A percentile compares a stretch with the other conserved stretches of the same genome.
These are phyloP conservation scores for Catenaria anguillulae DNA, from an alignment of 371 early-diverging fungal species.

Conservation along the genomic window DNA sequence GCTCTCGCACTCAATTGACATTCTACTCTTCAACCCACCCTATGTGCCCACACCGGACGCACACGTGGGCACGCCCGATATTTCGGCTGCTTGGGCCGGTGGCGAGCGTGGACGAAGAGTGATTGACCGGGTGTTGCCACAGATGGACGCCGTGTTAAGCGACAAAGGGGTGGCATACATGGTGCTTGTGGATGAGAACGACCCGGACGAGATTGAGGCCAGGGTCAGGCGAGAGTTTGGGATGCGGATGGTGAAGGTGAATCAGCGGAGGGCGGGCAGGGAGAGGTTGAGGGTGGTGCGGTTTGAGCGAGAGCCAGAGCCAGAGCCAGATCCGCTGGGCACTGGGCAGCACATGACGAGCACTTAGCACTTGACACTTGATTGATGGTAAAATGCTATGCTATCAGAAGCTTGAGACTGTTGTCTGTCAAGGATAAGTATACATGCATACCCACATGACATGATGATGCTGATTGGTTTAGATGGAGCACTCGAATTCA, in stretches of 20 bases:
- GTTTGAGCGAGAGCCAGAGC: too few species aligned
- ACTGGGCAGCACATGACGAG: too few species aligned
- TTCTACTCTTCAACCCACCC: conserved; percentile 86
- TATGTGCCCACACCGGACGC: conserved; percentile 58
- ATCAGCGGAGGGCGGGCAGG: conserved; percentile 17
- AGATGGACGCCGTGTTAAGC: conserved; percentile 45
- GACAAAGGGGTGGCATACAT: conserved; percentile 66
- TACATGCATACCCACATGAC: too few species aligned
- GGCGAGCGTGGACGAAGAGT: conserved; percentile 84
- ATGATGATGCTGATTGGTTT: too few species aligned
- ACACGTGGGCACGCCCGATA: conserved; percentile 33
- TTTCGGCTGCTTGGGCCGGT: conserved; percentile 87
- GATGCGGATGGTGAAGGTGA: conserved; percentile 15
- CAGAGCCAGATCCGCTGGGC: too few species aligned
- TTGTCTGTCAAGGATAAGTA: too few species aligned
- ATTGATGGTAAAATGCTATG: too few species aligned
- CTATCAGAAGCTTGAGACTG: too few species aligned
- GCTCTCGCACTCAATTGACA: conserved; percentile 42
- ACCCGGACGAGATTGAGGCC: conserved; percentile 60
- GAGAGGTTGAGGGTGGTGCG: conserved; percentile 19
- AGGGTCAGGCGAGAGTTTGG: conserved; percentile 20
- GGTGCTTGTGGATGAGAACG: conserved; percentile 76
- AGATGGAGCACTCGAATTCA: too few species aligned
- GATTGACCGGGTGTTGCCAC: conserved; percentile 63
- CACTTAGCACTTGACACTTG: too few species aligned